Evolutionary conservation across 2,329 filamentous ascomycete genomes (phyloP).

Genomic region (Fusarium denticulatum): DNA sequence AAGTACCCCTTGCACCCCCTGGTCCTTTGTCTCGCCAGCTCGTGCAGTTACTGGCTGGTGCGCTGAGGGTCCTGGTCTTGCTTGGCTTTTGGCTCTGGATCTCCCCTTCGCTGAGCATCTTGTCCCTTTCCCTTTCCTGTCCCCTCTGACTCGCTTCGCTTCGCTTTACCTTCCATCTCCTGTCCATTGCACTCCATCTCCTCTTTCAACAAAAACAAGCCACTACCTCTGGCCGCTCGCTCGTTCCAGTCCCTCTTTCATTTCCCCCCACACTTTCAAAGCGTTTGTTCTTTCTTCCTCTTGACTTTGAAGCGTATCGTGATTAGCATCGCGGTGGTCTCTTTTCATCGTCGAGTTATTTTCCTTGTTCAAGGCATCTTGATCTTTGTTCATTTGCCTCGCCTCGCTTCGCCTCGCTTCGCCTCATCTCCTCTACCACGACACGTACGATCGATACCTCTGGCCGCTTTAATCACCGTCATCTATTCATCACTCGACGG

Average conservation of each 20-base stretch:
- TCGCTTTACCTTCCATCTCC: constrained; percentile 35
- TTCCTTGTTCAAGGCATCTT: background rate
- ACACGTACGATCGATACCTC: constrained; percentile 11
- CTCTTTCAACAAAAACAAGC: constrained; percentile 56
- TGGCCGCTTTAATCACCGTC: background rate
- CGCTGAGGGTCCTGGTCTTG: constrained; percentile 4
- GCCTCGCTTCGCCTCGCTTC: background rate
- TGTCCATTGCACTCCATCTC: constrained; percentile 43
- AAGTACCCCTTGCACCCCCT: constrained; percentile 29
- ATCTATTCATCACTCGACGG: constrained; percentile 17
- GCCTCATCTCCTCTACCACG: background rate
- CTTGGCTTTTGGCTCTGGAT: constrained; percentile 11
- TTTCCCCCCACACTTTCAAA: constrained; percentile 43
- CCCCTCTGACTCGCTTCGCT: constrained; percentile 40
- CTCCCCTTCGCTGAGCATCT: constrained; percentile 30
- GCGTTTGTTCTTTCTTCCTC: constrained; percentile 37
- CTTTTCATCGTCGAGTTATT: constrained; percentile 30
- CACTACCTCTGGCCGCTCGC: constrained; percentile 49
- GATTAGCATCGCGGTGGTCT: constrained; percentile 6
- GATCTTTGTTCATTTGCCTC: background rate
- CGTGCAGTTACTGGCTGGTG: constrained; percentile 25
- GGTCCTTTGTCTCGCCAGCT: constrained; percentile 20
- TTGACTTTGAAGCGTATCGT: constrained; percentile 32
- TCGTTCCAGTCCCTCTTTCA: constrained; percentile 56
- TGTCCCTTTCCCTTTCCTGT: constrained; percentile 37